Evolutionary conservation across 192 early-diverging fungal species (phyloP).

Genomic region (Coemansia sp.): DNA sequence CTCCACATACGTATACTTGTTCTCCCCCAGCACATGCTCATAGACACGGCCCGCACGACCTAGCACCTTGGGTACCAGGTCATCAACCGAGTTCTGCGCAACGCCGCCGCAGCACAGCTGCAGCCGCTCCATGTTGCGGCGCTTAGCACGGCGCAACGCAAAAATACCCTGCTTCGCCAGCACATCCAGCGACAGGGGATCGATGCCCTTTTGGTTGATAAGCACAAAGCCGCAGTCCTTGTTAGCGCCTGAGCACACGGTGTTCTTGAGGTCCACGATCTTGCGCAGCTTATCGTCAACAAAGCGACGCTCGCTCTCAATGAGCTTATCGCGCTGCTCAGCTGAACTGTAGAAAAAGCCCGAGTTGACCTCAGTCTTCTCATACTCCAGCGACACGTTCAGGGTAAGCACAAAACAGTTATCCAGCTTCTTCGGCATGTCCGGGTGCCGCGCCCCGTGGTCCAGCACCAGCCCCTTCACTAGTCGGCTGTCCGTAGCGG

Average conservation of each 20-base stretch:
- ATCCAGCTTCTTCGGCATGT: conserved; percentile 95
- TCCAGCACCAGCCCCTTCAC: conserved; percentile 95
- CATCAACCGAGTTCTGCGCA: conserved; percentile 98
- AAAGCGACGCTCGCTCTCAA: conserved; percentile 94
- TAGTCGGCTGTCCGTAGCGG: conserved; percentile 92
- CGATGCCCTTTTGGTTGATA: conserved; percentile 99
- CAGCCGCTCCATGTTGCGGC: conserved; percentile 99
- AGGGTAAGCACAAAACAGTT: conserved; percentile 90
- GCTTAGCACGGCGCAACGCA: conserved; percentile 93
- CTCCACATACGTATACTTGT: conserved; percentile 99
- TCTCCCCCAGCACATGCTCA: conserved; percentile 96
- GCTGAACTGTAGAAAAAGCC: conserved; percentile 97
- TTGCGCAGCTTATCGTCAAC: conserved; percentile 93
- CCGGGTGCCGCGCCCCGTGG: conserved; percentile 98
- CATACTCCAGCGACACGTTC: conserved; percentile 98
- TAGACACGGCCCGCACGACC: conserved; percentile 92
- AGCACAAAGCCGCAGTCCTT: conserved; percentile 89
- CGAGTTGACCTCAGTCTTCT: conserved; percentile 99
- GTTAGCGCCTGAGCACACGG: conserved; percentile 79
- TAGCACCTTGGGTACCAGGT: conserved; percentile 77
- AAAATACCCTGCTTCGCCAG: conserved; percentile 94
- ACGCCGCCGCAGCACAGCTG: conserved; percentile 92
- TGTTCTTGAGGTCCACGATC: conserved; percentile 95
- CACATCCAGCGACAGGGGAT: conserved; percentile 94
- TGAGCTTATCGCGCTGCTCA: conserved; percentile 97